Evolutionary conservation across 164 flowering plant species (phyloP).

Genomic region (Nelumbo lutea): DNA sequence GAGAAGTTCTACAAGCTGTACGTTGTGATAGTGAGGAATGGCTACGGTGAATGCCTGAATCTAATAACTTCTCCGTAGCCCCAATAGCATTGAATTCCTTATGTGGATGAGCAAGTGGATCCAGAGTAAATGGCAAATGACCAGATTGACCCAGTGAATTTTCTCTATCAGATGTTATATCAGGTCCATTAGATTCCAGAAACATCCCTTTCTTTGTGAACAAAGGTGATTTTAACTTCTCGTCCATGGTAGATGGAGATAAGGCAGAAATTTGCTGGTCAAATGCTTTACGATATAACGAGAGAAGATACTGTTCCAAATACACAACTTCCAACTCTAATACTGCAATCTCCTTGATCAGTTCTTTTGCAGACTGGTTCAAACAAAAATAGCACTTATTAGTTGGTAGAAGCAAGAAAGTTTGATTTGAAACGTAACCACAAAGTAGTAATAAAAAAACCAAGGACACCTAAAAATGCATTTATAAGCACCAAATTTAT

Average conservation of each 20-base stretch:
- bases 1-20: constrained; percentile 48
- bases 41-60: constrained; percentile 65
- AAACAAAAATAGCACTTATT: not conserved
- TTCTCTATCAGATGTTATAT: constrained; percentile 25
- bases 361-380: constrained; percentile 59
- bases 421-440: not conserved
- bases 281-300: constrained; percentile 72
- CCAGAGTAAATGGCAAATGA: constrained; percentile 9
- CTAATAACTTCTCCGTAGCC: constrained; percentile 32
- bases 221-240: constrained; percentile 28
- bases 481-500: not conserved
- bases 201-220: constrained; percentile 20
- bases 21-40: constrained; percentile 71
- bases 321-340: constrained; percentile 68
- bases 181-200: constrained; percentile 29
- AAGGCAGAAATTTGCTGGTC: constrained; percentile 40
- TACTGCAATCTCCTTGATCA: constrained; percentile 70
- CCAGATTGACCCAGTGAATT: constrained; percentile 22
- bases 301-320: constrained; percentile 76
- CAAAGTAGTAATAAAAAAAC: not conserved
- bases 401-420: not conserved
- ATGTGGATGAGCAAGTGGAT: constrained; percentile 14
- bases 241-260: constrained; percentile 38
- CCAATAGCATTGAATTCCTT: constrained; percentile 24
- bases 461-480: not conserved